phyloP scores from a whole-genome alignment of 371 early-diverging fungal genomes.

The Rhizopus arrhizus region DNA sequence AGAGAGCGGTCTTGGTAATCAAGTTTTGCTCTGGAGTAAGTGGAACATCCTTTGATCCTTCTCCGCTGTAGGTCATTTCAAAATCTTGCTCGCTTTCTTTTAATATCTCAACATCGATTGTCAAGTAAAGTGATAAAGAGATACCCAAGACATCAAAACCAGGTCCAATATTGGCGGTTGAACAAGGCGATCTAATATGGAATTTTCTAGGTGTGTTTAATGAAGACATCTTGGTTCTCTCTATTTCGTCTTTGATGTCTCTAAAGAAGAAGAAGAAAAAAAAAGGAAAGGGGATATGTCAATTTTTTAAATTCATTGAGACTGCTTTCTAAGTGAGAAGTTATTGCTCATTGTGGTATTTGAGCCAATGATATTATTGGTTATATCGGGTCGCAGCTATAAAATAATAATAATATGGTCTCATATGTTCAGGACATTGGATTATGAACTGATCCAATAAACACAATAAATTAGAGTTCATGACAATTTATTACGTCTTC shows the following conservation, averaged over 20 bases:
- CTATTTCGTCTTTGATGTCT: background rate
- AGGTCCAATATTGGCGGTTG: conserved; percentile 96
- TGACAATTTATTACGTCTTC: too few species aligned
- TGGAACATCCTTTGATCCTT: conserved; percentile 79
- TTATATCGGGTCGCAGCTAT: too few species aligned
- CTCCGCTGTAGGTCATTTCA: conserved; percentile 78
- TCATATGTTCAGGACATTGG: too few species aligned
- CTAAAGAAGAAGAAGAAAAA: conserved; percentile 4
- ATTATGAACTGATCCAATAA: too few species aligned
- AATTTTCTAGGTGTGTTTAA: conserved; percentile 54
- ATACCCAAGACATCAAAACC: conserved; percentile 96
- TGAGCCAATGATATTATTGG: background rate
- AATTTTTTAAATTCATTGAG: conserved; percentile 1
- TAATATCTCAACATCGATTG: conserved; percentile 59
- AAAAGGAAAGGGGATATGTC: background rate
- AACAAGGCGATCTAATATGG: conserved; percentile 85
- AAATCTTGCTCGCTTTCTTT: conserved; percentile 29
- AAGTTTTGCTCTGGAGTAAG: conserved; percentile 81
- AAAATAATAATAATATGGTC: too few species aligned
- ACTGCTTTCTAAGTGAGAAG: conserved; percentile 4
- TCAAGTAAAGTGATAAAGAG: conserved; percentile 82
- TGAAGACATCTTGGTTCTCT: background rate
- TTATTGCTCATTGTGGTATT: background rate
- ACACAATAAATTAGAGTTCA: too few species aligned
- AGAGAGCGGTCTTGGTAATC: conserved; percentile 86